Percentiles rank a stretch among this genome's conserved stretches.
phyloP scores from a whole-genome alignment of 495 filamentous ascomycete genomes.

The Staphylotrichum longicolle region DNA sequence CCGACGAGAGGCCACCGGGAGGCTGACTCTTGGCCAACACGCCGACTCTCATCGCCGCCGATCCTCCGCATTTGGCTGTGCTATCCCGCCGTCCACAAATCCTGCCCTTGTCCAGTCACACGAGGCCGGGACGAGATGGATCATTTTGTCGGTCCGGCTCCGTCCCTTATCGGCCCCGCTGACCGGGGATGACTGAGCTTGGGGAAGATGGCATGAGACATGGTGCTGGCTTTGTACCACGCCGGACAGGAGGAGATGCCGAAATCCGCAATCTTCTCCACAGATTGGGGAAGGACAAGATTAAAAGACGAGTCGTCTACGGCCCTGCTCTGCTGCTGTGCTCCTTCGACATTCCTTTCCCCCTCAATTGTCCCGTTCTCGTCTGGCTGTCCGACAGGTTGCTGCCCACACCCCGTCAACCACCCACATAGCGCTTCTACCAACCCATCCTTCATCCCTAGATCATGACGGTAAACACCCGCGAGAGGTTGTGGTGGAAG shows the following conservation, averaged over 20 bases:
- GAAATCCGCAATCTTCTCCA: not conserved
- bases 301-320: not conserved
- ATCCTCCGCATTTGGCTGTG: not conserved
- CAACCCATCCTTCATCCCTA: not conserved
- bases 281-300: not conserved
- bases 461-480: conserved; percentile 6
- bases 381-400: not conserved
- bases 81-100: not conserved
- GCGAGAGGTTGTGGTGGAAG: conserved; percentile 39
- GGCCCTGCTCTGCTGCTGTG: not conserved
- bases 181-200: not conserved
- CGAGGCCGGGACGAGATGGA: too few relatives aligned
- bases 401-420: not conserved
- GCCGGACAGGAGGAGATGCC: not conserved
- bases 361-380: not conserved
- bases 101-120: too few relatives aligned
- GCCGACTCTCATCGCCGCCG: too few relatives aligned
- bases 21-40: too few relatives aligned
- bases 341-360: not conserved
- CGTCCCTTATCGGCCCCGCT: not conserved
- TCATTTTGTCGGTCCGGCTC: conserved; percentile 6
- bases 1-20: too few relatives aligned
- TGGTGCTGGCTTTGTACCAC: too few relatives aligned
- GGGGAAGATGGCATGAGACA: not conserved
- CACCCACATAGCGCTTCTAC: too few relatives aligned